A percentile compares a stretch with the other conserved stretches of the same genome.
These are phyloP conservation scores for Spongospora subterranea DNA, from an alignment of 208 protist species.

Conservation along the genomic window DNA sequence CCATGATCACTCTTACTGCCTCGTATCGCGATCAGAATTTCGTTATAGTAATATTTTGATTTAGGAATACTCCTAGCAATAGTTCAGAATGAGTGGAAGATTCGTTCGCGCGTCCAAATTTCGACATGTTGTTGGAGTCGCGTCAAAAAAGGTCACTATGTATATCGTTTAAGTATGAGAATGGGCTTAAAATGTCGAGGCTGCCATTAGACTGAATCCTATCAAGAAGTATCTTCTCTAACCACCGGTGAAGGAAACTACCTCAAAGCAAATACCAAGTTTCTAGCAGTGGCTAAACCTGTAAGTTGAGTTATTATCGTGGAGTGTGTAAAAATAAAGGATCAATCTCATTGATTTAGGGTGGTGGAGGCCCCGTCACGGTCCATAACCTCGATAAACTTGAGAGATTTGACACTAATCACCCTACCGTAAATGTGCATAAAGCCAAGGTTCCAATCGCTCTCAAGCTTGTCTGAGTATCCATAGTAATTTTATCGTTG, in stretches of 20 bases:
- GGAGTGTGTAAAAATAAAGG: neutral
- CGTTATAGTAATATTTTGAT: too few species aligned
- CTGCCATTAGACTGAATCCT: constrained; percentile 21
- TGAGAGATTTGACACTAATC: constrained; percentile 20
- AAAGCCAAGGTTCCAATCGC: constrained; percentile 23
- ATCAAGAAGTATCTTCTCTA: constrained; percentile 9
- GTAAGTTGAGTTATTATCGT: neutral
- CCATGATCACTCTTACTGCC: too few species aligned
- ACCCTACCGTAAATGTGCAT: constrained; percentile 57
- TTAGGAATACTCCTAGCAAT: neutral
- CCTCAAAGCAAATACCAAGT: constrained; percentile 47
- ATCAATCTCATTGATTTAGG: constrained; percentile 5
- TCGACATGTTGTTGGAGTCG: constrained; percentile 58
- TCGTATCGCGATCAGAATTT: too few species aligned
- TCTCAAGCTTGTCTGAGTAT: neutral
- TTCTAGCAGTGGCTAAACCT: constrained; percentile 19
- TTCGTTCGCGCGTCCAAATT: constrained; percentile 58
- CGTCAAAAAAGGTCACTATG: constrained; percentile 39
- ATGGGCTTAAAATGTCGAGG: neutral
- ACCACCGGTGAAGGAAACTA: constrained; percentile 58
- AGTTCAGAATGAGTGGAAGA: constrained; percentile 42
- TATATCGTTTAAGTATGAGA: neutral
- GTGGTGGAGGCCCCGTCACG: constrained; percentile 54
- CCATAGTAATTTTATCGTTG: neutral
- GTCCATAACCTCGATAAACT: constrained; percentile 50